Evolutionary conservation across 768 basidiomycete species (phyloP), one percentile per base, ranked within the genome.

Genomic region (Leccinellum albellum): DNA sequence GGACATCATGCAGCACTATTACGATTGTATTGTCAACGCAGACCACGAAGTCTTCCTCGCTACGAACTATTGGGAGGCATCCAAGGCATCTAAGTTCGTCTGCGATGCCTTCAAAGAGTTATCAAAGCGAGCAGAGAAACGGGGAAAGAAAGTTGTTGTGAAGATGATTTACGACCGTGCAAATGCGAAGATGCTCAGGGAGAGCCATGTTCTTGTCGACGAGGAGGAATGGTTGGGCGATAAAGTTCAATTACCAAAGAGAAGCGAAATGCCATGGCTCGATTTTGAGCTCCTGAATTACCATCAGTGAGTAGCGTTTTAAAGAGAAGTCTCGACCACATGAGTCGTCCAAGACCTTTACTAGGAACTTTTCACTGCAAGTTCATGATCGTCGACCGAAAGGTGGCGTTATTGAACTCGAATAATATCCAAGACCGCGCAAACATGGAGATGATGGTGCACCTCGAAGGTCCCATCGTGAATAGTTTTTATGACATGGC

Each of bases 81-180:
- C 82, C 7, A 76, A 80, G 58, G 78, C 80, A 2, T 80, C 82
- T 13, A 76, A 67, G 37, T 76, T 76, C 45, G 75, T 87, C 59
- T 74, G 79, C 3, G 72, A 78, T n/a, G 82, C 81, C 0, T 70
- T 87, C 28, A 72, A 73, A 47, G 76, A 85, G 55, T 74, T 87
- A 8, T 83, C 81, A 13, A 75, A 70, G 37, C 72, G 79, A 9
- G 76, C 79, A 5, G 73, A 77, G 40, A 73, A 72, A 49, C 73
- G 79, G 20, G 75, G 73, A 4, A 72, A 75, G 53, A 80, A 76
- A 57, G 76, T 84, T 15, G 75, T 88, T 51, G 79, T 87, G 62
- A 88, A 88, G 70, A 66, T 88, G 66, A 80, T 87, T 61, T 89
- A 87, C 67, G 87, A 88, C 64, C 78, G 87, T 57, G 88, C 86